A percentile compares a stretch with the other conserved stretches of the same genome.
Evolutionary conservation across 306 rosid genomes (phyloP).

Genomic region (Ammopiptanthus mongolicus): DNA sequence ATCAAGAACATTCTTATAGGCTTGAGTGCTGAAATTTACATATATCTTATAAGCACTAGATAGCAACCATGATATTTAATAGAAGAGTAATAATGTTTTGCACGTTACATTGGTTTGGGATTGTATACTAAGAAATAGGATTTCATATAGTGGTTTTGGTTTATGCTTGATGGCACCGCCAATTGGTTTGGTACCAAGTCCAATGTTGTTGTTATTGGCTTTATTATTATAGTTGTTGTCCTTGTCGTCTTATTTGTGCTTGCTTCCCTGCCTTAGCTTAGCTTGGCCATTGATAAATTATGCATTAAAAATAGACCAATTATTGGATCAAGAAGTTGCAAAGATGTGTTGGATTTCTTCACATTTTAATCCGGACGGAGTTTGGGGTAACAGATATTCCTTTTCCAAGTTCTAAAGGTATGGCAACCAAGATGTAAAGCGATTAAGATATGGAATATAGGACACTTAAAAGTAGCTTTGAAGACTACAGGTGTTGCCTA

Average conservation of each 20-base stretch:
- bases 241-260: background rate
- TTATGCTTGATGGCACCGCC: background rate
- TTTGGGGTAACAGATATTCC: background rate
- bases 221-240: background rate
- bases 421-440: slow-evolving; percentile 25
- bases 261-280: background rate
- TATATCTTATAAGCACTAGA: background rate
- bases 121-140: background rate
- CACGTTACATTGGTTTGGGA: background rate
- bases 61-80: background rate
- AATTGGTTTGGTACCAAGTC: background rate
- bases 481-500: slow-evolving; percentile 5
- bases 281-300: background rate
- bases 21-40: background rate
- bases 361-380: background rate
- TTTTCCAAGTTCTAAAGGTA: slow-evolving; percentile 21
- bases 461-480: slow-evolving; percentile 35
- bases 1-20: background rate
- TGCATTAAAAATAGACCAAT: background rate
- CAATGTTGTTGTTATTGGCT: background rate
- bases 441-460: slow-evolving; percentile 27
- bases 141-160: slow-evolving; percentile 3
- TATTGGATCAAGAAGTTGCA: slow-evolving; percentile 16
- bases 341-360: background rate
- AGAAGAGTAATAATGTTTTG: background rate